Evolutionary conservation across 495 filamentous ascomycete species (phyloP), one percentile per base, ranked within the genome.

Genomic region (Aspergillus saccharolyticus): DNA sequence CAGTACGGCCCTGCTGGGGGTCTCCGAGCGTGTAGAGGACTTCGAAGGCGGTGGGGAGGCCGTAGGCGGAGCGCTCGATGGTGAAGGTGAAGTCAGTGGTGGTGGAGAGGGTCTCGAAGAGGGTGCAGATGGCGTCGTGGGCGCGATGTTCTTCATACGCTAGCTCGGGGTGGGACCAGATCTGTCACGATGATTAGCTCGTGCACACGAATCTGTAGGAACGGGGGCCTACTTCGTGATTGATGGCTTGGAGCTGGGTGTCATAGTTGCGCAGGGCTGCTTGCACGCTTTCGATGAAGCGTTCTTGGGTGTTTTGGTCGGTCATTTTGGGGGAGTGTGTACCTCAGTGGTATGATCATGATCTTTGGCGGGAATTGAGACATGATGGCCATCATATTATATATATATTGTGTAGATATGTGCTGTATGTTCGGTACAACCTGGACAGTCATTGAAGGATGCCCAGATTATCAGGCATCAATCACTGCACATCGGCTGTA

Each of bases 31-130:
- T 74, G 45, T 74, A 84, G 4, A 80, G 72, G n/a, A 81, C 74
- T 21, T 83, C 75, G 61, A 84, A 80, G 4, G 84, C 79, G 1
- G 84, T 87, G 8, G 73, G 65, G 18, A 85, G 59, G 0, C 75
- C 79, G 59, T 82, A 84, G 0, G 78, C 55, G 20, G 72, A 67
- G 0, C 77, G 76, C 5, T 63, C 69, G 1, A 82, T 70, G n/a
- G 54, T n/a, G 39, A 70, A 72, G 7, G 65, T 66, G 20, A 39
- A 39, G 33, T 63, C 45, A 0, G 62, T 24, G 24, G 47, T 50
- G 22, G 17, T 63, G 15, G 65, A 33, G 30, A 76, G 61, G n/a
- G 51, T 49, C 6, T 73, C 64, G 55, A 82, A 81, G 5, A 76
- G 66, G 0, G 67, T 56, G 24, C 80, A 78, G 50, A 84, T 78